Percentiles rank a stretch among this genome's conserved stretches.
phyloP scores from a whole-genome alignment of 495 filamentous ascomycete species.

The Aspergillus heteromorphus region DNA sequence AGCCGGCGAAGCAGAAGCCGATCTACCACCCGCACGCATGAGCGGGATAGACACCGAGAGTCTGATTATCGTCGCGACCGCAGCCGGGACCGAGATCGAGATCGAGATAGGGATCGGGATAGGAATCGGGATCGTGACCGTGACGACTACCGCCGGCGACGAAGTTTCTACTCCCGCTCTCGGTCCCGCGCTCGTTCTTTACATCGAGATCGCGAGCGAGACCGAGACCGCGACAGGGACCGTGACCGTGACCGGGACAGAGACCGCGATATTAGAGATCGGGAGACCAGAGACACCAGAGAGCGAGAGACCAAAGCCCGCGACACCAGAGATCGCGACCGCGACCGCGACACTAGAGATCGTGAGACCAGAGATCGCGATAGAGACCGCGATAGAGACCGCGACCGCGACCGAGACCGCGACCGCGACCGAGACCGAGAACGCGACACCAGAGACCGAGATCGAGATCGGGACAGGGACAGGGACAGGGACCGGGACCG shows the following conservation, averaged over 20 bases:
- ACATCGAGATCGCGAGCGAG: slow-evolving; percentile 10
- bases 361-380: slow-evolving; percentile 10
- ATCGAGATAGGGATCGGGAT: slow-evolving; percentile 10
- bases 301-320: background rate
- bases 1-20: slow-evolving; percentile 36
- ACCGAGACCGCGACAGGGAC: slow-evolving; percentile 12
- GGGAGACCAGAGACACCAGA: slow-evolving; percentile 6
- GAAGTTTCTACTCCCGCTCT: slow-evolving; percentile 17
- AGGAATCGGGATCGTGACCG: slow-evolving; percentile 7
- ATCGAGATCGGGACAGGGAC: slow-evolving; percentile 11
- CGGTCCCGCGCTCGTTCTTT: slow-evolving; percentile 13
- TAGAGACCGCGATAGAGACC: slow-evolving; percentile 13
- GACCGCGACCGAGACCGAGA: slow-evolving; percentile 10
- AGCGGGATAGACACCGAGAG: background rate
- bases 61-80: background rate
- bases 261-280: slow-evolving; percentile 4
- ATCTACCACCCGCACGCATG: slow-evolving; percentile 22
- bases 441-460: slow-evolving; percentile 5
- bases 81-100: slow-evolving; percentile 10
- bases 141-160: slow-evolving; percentile 7
- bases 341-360: slow-evolving; percentile 7
- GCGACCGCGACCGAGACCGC: slow-evolving; percentile 9
- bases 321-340: background rate
- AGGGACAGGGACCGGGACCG: slow-evolving; percentile 8
- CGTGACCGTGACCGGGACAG: background rate